Percentiles rank a stretch among this genome's conserved stretches.
Conservation (phyloP, 73 alveolate genomes). For the Paramecium octaurelia region DNA sequence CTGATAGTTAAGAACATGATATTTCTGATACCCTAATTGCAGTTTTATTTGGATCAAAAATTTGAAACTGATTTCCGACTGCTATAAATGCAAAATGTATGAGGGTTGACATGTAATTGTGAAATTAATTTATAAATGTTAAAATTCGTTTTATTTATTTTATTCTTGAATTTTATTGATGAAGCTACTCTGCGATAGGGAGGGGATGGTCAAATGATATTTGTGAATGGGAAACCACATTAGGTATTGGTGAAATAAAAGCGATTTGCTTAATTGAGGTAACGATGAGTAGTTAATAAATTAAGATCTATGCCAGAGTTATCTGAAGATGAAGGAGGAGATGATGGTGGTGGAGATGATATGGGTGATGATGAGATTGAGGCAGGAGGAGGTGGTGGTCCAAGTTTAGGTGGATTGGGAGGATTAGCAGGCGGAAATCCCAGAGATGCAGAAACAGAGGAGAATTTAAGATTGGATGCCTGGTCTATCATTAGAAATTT, state of each 20-base stretch:
- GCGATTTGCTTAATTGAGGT: neutral
- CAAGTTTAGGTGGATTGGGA: neutral
- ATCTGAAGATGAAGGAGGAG: neutral
- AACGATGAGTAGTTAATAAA: neutral
- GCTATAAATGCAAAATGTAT: neutral
- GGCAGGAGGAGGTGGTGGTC: neutral
- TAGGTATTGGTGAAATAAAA: neutral
- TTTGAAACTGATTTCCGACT: neutral
- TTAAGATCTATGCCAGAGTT: neutral
- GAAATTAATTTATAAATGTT: neutral
- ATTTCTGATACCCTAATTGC: neutral
- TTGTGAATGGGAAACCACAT: neutral
- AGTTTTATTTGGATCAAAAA: neutral
- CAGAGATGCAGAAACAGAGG: conserved; percentile 9
- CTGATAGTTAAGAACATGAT: neutral
- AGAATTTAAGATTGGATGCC: conserved; percentile 4
- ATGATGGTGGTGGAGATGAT: neutral
- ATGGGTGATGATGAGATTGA: neutral
- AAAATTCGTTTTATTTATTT: neutral
- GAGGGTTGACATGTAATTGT: neutral
- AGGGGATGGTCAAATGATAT: neutral
- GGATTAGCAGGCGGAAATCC: neutral
- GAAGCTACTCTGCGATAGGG: neutral
- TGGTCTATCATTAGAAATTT: neutral
- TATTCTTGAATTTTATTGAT: neutral